Base-by-base conservation (phyloP, 441 rosid genomes). In the Eutrema salsugineum region DNA sequence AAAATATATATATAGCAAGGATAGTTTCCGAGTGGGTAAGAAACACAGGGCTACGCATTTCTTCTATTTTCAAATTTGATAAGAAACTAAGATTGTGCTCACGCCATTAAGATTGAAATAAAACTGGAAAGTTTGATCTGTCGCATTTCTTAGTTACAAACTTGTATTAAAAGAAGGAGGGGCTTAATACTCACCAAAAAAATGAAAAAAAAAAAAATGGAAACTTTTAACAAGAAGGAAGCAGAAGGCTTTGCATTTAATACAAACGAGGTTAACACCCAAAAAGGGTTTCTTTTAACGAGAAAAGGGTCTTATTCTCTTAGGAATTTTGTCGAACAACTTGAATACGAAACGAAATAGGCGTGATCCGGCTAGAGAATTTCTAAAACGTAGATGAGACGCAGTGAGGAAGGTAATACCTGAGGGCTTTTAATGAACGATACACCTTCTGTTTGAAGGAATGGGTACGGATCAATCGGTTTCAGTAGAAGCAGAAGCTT, bases 401-500 rank as follows among this genome's bases (percentile, higher is more conserved):
- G 24, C 9, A 27, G 2, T 28, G 35, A 53, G n/a, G 1, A 46
- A 5, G 0, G 28, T 54, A 27, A 28, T 67, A 86, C 95, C 91
- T 76, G 84, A 66, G 84, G 83, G 63, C 79, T 87, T 71, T 70
- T 75, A 82, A 73, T 58, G 69, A 56, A 70, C 66, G 86, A 73
- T 38, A 47, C 60, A 15, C 62, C 68, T 32, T 66, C 80, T 11
- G 90, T 43, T 11, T 70, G 85, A 51, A 75, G 78, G 40, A 85
- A 61, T 15, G 89, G 87, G 79, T 79, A 83, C 1, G 85, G 77
- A 63, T 93, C 89, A 36, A 82, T 83, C 38, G 97, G 97, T 78
- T 91, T 93, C 83, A 91, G 70, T 49, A 93, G 81, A 78, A 93
- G 76, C 79, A 93, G 32, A 59, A 93, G 82, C 80, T 83, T 85